phyloP scores from a whole-genome alignment of 495 filamentous ascomycete species.

The Xylaria nigripes region DNA sequence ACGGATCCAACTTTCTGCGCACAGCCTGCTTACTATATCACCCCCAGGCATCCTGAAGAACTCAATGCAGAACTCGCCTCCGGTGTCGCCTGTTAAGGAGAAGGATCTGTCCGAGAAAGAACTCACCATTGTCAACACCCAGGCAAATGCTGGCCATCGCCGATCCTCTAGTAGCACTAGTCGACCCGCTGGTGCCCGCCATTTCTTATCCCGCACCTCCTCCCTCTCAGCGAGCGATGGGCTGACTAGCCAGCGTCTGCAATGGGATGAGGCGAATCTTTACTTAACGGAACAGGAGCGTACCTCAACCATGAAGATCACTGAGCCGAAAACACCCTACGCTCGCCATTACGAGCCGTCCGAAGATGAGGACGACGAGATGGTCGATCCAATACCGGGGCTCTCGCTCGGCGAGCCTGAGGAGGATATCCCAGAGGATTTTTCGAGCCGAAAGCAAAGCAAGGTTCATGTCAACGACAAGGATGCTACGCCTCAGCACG shows the following conservation, averaged over 20 bases:
- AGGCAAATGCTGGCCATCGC: slow-evolving; percentile 86
- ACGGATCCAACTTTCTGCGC: slow-evolving; percentile 1
- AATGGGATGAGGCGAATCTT: slow-evolving; percentile 97
- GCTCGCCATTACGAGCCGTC: slow-evolving; percentile 82
- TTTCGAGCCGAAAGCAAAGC: slow-evolving; percentile 45
- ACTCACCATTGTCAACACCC: slow-evolving; percentile 83
- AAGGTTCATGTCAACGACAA: slow-evolving; percentile 62
- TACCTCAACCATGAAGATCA: slow-evolving; percentile 94
- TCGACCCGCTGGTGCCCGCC: slow-evolving; percentile 54
- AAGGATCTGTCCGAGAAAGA: slow-evolving; percentile 62
- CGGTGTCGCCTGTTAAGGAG: slow-evolving; percentile 36
- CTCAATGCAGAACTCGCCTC: slow-evolving; percentile 54
- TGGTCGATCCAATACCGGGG: slow-evolving; percentile 71
- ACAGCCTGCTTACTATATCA: slow-evolving; percentile 2
- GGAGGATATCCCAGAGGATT: slow-evolving; percentile 50
- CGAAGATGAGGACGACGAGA: slow-evolving; percentile 73
- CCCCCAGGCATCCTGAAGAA: slow-evolving; percentile 91
- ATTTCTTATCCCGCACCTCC: slow-evolving; percentile 52
- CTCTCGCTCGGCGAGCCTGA: slow-evolving; percentile 93
- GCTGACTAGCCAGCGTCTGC: slow-evolving; percentile 58
- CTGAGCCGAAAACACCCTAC: slow-evolving; percentile 95
- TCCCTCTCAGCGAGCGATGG: slow-evolving; percentile 33
- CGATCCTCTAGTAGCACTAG: slow-evolving; percentile 66
- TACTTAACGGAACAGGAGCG: slow-evolving; percentile 95
- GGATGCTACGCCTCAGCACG: slow-evolving; percentile 40